phyloP scores from a whole-genome alignment of 257 asterid genomes.

The Cynanchum wilfordii region DNA sequence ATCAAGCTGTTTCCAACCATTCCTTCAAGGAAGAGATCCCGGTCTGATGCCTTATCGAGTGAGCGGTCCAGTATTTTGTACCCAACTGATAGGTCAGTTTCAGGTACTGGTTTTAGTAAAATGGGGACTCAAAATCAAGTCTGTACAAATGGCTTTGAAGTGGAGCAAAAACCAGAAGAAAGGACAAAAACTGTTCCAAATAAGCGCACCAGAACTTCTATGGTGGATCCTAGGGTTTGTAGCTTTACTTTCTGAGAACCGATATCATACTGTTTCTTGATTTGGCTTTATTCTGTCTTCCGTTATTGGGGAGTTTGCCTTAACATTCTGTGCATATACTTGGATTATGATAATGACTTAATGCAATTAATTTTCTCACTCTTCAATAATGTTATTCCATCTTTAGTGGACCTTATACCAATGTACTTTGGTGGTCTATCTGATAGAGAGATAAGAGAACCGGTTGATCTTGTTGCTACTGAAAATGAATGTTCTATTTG shows the following conservation, averaged over 20 bases:
- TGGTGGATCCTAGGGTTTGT: slow-evolving; percentile 70
- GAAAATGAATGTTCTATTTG: neutral
- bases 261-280: neutral
- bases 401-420: neutral
- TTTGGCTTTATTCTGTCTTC: slow-evolving; percentile 1
- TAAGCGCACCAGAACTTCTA: slow-evolving; percentile 91
- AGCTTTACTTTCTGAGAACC: neutral
- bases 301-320: slow-evolving; percentile 5
- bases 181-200: slow-evolving; percentile 58
- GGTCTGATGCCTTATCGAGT: slow-evolving; percentile 59
- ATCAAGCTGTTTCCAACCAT: slow-evolving; percentile 76
- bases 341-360: neutral
- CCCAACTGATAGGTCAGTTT: slow-evolving; percentile 58
- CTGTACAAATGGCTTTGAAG: slow-evolving; percentile 53
- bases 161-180: slow-evolving; percentile 68
- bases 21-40: slow-evolving; percentile 84
- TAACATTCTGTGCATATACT: neutral
- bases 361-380: neutral
- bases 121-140: slow-evolving; percentile 59
- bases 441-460: neutral
- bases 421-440: neutral
- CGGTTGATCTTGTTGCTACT: neutral
- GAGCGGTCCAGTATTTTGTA: slow-evolving; percentile 57
- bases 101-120: slow-evolving; percentile 50
- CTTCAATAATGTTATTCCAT: neutral